Base-by-base conservation (phyloP, 768 basidiomycete genomes). In the Mycena leptocephala region DNA sequence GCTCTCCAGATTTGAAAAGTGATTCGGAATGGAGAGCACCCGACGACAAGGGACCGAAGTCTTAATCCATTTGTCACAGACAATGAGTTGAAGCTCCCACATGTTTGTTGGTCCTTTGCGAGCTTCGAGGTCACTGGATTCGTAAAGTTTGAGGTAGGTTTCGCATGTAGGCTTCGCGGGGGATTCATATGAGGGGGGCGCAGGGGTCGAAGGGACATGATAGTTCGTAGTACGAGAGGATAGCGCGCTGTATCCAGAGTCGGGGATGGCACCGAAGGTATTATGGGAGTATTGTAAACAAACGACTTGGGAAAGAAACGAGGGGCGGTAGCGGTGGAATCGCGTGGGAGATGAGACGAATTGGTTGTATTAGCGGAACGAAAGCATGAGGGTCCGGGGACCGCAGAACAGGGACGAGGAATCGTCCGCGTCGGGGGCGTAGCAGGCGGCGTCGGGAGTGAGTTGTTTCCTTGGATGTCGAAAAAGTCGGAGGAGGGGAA, bases 401-500 rank as follows among this genome's bases (percentile, higher is more conserved):
- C n/a, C n/a, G n/a, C n/a, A n/a, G n/a, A n/a, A n/a, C n/a, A n/a
- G n/a, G n/a, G n/a, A n/a, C n/a, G n/a, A n/a, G n/a, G n/a, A n/a
- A n/a, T n/a, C n/a, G n/a, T n/a, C n/a, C n/a, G n/a, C n/a, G n/a
- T n/a, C n/a, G n/a, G 28, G 7, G 39, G 62, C 26, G 62, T 64
- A 2, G 62, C 62, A 30, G 37, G 11, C 18, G 41, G n/a, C 20
- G 41, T 20, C 9, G 39, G 39, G 13, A 32, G 20, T 20, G 62
- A 30, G 7, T 11, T 10, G 22, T 7, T 13, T 5, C 10, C 32
- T 43, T 18, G 62, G 7, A 64, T 8, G 10, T 46, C 43, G 43
- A 67, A 67, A 33, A 67, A 55, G 66, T 67, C 66, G 1, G 22
- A 24, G 10, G 32, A n/a, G 24, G 55, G 66, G 24, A 67, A 67